Percentiles rank a stretch among this genome's conserved stretches.
These are phyloP conservation scores for Alternaria tenuissima DNA, from an alignment of 2,329 filamentous ascomycete species.

Conservation along the genomic window DNA sequence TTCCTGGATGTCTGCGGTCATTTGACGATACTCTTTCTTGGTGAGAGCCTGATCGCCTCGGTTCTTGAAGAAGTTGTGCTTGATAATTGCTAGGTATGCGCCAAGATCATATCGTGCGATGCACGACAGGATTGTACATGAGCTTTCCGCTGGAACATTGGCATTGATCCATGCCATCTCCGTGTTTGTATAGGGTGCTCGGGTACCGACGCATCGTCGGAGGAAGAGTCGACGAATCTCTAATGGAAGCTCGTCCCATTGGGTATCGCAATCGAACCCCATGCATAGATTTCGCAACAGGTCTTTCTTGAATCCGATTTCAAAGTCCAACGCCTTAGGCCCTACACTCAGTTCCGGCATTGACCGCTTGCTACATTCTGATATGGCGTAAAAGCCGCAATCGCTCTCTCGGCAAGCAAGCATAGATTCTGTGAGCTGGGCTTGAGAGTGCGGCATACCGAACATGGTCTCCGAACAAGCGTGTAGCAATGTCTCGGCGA, in stretches of 20 bases:
- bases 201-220: slow-evolving; percentile 56
- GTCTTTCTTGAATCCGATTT: slow-evolving; percentile 51
- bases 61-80: slow-evolving; percentile 44
- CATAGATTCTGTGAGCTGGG: slow-evolving; percentile 44
- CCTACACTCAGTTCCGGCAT: slow-evolving; percentile 38
- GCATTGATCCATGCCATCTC: slow-evolving; percentile 57
- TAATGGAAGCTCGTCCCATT: slow-evolving; percentile 61
- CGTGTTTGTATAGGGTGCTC: slow-evolving; percentile 51
- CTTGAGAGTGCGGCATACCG: slow-evolving; percentile 43
- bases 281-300: slow-evolving; percentile 58
- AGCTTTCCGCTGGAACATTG: slow-evolving; percentile 54
- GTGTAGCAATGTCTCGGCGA: slow-evolving; percentile 48
- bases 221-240: slow-evolving; percentile 58
- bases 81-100: slow-evolving; percentile 49
- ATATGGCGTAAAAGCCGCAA: slow-evolving; percentile 35
- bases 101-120: slow-evolving; percentile 60
- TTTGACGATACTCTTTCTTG: slow-evolving; percentile 45
- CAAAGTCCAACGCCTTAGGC: slow-evolving; percentile 30
- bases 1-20: slow-evolving; percentile 44
- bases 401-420: slow-evolving; percentile 34
- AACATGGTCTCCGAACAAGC: slow-evolving; percentile 47
- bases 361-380: slow-evolving; percentile 45
- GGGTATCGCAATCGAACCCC: slow-evolving; percentile 59
- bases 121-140: slow-evolving; percentile 49
- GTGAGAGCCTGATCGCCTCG: slow-evolving; percentile 30